Base-by-base conservation (phyloP, 2,329 filamentous ascomycete species). In the Didymella glomerata region DNA sequence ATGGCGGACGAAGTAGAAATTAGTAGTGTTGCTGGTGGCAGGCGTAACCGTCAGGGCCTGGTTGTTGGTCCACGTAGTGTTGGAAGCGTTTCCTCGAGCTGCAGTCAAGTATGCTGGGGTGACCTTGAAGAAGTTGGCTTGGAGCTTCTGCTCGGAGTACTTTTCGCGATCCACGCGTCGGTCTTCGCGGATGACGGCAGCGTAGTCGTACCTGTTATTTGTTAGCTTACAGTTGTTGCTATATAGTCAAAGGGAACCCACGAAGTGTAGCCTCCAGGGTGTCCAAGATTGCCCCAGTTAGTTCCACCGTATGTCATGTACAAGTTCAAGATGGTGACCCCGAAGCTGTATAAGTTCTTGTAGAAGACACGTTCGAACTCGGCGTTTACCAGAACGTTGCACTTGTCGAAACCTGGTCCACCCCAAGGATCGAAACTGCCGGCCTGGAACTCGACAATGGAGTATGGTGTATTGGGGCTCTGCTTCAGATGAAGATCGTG, bases 251-350 rank as follows among this genome's bases (percentile, higher is more conserved):
- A 22, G 65, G 27, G 87, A 88, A 66, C 85, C 67, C 88, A 88
- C 3, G 81, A 84, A 0, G 81, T 82, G 65, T 83, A 82, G 8
- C 72, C 80, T 40, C 86, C 88, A 10, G 88, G 83, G 64, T 92
- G 86, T 0, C 90, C 72, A 0, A 76, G 61, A 22, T 76, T 93
- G 0, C 91, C 91, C 91, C 91, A 94, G 71, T 94, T 95, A 0
- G 91, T 93, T 6, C 91, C 91, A 14, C 91, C 91, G 64, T 84
- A 91, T 0, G 84, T 88, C 91, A 93, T 93, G 73, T 93, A 93
- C 1, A 92, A 70, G 65, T 88, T 93, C 57, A 92, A 80, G 8
- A 94, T 85, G 0, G 85, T 86, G 2, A 88, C 84, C 0, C 87
- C 88, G 16, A 88, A 85, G 36, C 86, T 86, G 51, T 88, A 85